Conservation (phyloP, 2,329 filamentous ascomycete genomes). For the Pseudogymnoascus sp. region DNA sequence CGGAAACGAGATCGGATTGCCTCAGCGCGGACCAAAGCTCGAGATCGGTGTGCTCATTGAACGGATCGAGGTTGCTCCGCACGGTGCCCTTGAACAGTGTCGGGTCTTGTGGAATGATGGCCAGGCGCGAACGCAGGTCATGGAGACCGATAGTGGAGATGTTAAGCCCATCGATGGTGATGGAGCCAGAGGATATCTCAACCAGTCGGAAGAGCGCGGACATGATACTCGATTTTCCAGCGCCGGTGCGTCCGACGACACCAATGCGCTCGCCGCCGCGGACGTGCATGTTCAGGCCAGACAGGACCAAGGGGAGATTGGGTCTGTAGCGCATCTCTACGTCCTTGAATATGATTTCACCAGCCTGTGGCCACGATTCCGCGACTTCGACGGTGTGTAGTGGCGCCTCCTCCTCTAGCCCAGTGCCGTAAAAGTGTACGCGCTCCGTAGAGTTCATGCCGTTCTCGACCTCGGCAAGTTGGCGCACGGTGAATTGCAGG, state of each 20-base stretch:
- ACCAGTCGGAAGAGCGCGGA: slow-evolving; percentile 70
- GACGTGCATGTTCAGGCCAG: slow-evolving; percentile 63
- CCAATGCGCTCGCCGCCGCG: slow-evolving; percentile 70
- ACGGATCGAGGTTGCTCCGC: slow-evolving; percentile 72
- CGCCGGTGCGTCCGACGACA: slow-evolving; percentile 73
- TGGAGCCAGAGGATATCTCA: slow-evolving; percentile 53
- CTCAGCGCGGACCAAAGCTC: slow-evolving; percentile 71
- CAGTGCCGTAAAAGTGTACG: slow-evolving; percentile 77
- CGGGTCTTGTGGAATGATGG: slow-evolving; percentile 79
- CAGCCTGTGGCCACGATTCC: slow-evolving; percentile 74
- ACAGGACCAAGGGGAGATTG: slow-evolving; percentile 64
- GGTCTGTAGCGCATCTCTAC: slow-evolving; percentile 73
- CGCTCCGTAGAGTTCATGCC: slow-evolving; percentile 97
- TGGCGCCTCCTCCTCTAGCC: slow-evolving; percentile 83
- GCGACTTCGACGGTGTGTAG: slow-evolving; percentile 67
- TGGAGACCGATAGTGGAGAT: slow-evolving; percentile 68
- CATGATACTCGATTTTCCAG: slow-evolving; percentile 80
- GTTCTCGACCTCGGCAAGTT: slow-evolving; percentile 92
- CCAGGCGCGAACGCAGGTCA: slow-evolving; percentile 65
- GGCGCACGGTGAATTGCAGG: slow-evolving; percentile 90
- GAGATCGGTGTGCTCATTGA: slow-evolving; percentile 67
- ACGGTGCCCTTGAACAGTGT: slow-evolving; percentile 77
- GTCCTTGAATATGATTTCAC: slow-evolving; percentile 68
- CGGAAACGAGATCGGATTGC: slow-evolving; percentile 62
- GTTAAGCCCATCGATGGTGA: slow-evolving; percentile 57